These are phyloP conservation scores for Phytophthora colocasiae DNA, from an alignment of 352 stramenopile genomes.

Conservation along the genomic window DNA sequence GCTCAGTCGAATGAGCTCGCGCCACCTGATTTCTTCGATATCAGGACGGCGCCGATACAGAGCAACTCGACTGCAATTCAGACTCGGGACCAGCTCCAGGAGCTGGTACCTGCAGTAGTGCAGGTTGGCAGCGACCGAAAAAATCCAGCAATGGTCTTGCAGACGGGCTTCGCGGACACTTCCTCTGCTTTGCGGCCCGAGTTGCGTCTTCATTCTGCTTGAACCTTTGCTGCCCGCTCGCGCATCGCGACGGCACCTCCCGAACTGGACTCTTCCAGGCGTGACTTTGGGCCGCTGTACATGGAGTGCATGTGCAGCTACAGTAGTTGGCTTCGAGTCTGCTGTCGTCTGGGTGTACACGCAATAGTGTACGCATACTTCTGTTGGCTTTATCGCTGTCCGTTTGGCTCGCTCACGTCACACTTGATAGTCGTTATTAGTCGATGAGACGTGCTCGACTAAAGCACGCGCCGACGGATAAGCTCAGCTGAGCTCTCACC, in stretches of 20 bases:
- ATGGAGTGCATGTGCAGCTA: too few relatives aligned
- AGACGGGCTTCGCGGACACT: constrained; percentile 2
- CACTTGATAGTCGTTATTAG: neutral
- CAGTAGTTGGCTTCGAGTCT: too few relatives aligned
- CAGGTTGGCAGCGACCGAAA: constrained; percentile 1
- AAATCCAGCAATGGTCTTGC: constrained; percentile 24
- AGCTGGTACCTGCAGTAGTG: too few relatives aligned
- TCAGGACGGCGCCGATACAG: constrained; percentile 21
- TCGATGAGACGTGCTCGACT: constrained; percentile 8
- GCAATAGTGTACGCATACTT: too few relatives aligned
- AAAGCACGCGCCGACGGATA: neutral
- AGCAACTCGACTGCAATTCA: neutral
- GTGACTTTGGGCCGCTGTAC: too few relatives aligned
- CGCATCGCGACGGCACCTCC: constrained; percentile 15
- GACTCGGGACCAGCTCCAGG: constrained; percentile 8
- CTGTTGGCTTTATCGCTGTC: too few relatives aligned
- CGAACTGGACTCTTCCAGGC: constrained; percentile 26
- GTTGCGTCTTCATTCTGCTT: constrained; percentile 20
- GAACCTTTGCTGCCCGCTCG: constrained; percentile 18
- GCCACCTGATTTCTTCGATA: constrained; percentile 49
- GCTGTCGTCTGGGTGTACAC: too few relatives aligned
- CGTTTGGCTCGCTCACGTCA: constrained; percentile 4
- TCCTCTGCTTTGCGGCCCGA: constrained; percentile 7
- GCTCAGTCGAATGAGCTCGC: constrained; percentile 30
- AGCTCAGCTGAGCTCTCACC: too few relatives aligned